phyloP scores from a whole-genome alignment of 305 asterid species.

The Fraxinus angustifolia region DNA sequence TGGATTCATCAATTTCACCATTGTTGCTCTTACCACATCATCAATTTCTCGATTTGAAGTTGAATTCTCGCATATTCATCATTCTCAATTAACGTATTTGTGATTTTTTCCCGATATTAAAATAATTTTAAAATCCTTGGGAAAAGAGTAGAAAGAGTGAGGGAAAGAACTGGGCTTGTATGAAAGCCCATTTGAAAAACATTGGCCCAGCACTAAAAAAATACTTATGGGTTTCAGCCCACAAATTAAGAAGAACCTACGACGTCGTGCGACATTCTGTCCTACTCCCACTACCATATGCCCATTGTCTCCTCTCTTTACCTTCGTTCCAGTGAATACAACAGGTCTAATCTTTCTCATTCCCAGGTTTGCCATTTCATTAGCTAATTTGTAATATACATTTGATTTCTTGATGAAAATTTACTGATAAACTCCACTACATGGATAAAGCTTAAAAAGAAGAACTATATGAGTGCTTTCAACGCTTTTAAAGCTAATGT shows the following conservation, averaged over 20 bases:
- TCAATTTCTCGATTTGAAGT: not conserved
- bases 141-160: not conserved
- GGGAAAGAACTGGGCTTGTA: not conserved
- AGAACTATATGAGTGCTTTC: slow-evolving; percentile 69
- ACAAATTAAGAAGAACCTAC: not conserved
- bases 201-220: not conserved
- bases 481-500: slow-evolving; percentile 72
- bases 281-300: not conserved
- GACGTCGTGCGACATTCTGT: slow-evolving; percentile 11
- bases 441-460: slow-evolving; percentile 17
- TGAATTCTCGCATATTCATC: not conserved
- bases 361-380: not conserved
- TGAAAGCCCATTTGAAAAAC: not conserved
- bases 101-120: not conserved
- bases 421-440: slow-evolving; percentile 1
- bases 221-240: not conserved
- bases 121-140: not conserved
- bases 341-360: not conserved
- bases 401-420: not conserved
- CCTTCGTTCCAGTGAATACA: not conserved
- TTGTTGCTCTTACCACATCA: not conserved
- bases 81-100: no score
- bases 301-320: not conserved
- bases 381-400: not conserved
- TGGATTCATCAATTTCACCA: no score